phyloP scores from a whole-genome alignment of 2,329 filamentous ascomycete genomes.

The Ophiostoma perfectum region DNA sequence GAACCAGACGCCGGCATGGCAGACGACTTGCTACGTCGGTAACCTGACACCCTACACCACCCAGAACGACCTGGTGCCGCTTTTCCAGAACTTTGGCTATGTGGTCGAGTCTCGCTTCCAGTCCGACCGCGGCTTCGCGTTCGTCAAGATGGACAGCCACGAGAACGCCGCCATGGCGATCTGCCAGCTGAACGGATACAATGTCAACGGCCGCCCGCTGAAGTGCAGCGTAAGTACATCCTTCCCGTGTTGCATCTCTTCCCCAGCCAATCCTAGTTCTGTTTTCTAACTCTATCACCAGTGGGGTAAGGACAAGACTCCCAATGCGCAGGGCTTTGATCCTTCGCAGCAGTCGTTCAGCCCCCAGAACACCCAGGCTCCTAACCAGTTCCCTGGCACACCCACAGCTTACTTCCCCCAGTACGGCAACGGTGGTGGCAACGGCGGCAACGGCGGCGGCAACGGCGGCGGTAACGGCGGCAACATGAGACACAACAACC shows the following conservation, averaged over 20 bases:
- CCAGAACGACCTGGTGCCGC: constrained; percentile 90
- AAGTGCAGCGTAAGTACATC: constrained; percentile 88
- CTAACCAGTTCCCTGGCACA: constrained; percentile 65
- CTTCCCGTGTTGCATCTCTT: neutral
- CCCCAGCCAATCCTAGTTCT: neutral
- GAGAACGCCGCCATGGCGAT: constrained; percentile 98
- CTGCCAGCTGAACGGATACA: constrained; percentile 95
- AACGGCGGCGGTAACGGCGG: constrained; percentile 36
- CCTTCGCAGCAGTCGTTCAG: constrained; percentile 62
- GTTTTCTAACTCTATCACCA: constrained; percentile 36
- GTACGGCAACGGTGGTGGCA: constrained; percentile 68
- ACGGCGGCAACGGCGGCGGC: neutral
- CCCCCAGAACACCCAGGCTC: constrained; percentile 68
- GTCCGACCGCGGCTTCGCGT: constrained; percentile 94
- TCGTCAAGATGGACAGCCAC: constrained; percentile 98
- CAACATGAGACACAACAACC: constrained; percentile 39
- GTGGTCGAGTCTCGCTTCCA: constrained; percentile 97
- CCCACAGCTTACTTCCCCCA: constrained; percentile 85
- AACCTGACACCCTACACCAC: constrained; percentile 95
- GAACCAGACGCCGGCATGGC: constrained; percentile 91
- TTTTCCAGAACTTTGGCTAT: constrained; percentile 98
- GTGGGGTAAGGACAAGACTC: constrained; percentile 99
- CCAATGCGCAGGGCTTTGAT: constrained; percentile 71
- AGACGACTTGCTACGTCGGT: constrained; percentile 96
- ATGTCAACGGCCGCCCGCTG: constrained; percentile 90